Evolutionary conservation across 331 rosid species (phyloP), one percentile per base, ranked within the genome.

Genomic region (Pyrus hybrid): DNA sequence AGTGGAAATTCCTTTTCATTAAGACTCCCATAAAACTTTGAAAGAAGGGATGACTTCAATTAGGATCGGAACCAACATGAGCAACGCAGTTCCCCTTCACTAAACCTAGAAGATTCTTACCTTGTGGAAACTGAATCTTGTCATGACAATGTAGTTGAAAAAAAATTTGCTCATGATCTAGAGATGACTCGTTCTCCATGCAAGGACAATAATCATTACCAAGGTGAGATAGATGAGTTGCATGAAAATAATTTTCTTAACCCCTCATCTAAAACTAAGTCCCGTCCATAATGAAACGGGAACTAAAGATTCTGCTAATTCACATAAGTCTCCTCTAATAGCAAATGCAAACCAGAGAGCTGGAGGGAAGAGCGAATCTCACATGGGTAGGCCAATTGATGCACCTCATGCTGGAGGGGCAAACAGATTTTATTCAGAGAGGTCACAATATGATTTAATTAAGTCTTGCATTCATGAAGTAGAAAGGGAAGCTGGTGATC

Each of bases 211-310:
- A 49, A 18, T 5, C 26, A 70, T 70, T 51, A 18, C 74, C 63
- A 70, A 70, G 74, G 74, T 70, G 74, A 70, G 47, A 70, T 28
- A 45, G 63, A 70, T 51, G 63, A 70, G 74, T 70, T 70, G 74
- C 74, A 20, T 18, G 63, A 11, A 62, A 51, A 54, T 28, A 51
- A 70, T 51, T 28, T 51, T 51, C 32, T 51, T 51, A 51, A 70
- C 2, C 7, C 62, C 47, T 70, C 63, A 21, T 70, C 63, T 51
- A 26, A 70, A 49, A 49, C 74, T 51, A 28, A 51, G 74, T 70
- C 20, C 4, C 26, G 2, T 70, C 5, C 20, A 70, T 28, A 18
- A 11, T 70, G 74, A 70, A 70, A 51, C 7, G 29, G 74, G 63
- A 70, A 51, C 63, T 70, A 47, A 70, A 70, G 74, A 70, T 70